Conservation (phyloP, 2,329 filamentous ascomycete species). For the Scedosporium dehoogii region DNA sequence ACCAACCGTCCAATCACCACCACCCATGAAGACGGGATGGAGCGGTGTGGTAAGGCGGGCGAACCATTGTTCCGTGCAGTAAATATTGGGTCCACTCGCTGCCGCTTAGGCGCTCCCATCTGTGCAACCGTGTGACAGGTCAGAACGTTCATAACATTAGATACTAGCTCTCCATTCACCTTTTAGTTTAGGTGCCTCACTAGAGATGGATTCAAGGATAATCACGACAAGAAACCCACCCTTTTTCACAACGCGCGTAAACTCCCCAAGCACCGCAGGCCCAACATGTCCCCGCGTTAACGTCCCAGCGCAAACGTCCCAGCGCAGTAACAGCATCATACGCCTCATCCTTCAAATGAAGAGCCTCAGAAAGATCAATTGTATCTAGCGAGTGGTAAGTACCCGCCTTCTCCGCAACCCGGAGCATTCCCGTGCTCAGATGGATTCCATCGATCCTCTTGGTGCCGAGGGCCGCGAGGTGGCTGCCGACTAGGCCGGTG, state of each 20-base stretch:
- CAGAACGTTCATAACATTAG: too few relatives aligned
- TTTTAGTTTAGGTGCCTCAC: too few relatives aligned
- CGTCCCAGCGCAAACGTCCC: conserved; percentile 35
- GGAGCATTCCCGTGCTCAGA: conserved; percentile 41
- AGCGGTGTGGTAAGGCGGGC: too few relatives aligned
- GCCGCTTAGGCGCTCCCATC: too few relatives aligned
- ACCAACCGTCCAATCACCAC: too few relatives aligned
- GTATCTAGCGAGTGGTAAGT: conserved; percentile 34
- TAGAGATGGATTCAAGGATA: conserved; percentile 39
- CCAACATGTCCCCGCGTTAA: conserved; percentile 47
- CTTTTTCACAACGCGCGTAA: conserved; percentile 35
- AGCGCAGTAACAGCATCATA: conserved; percentile 44
- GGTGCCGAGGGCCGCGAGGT: conserved; percentile 31
- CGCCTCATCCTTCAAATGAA: conserved; percentile 26
- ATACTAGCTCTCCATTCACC: too few relatives aligned
- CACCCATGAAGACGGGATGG: too few relatives aligned
- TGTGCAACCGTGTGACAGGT: too few relatives aligned
- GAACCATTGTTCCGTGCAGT: too few relatives aligned
- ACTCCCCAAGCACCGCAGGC: conserved; percentile 36
- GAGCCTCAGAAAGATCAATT: conserved; percentile 34
- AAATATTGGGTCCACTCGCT: too few relatives aligned
- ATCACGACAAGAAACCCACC: conserved; percentile 40
- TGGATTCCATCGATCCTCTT: conserved; percentile 42
- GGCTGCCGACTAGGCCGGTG: conserved; percentile 40
- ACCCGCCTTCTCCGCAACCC: conserved; percentile 35